Evolutionary conservation across 2,329 filamentous ascomycete genomes (phyloP).

Genomic region (Beauveria sp.): DNA sequence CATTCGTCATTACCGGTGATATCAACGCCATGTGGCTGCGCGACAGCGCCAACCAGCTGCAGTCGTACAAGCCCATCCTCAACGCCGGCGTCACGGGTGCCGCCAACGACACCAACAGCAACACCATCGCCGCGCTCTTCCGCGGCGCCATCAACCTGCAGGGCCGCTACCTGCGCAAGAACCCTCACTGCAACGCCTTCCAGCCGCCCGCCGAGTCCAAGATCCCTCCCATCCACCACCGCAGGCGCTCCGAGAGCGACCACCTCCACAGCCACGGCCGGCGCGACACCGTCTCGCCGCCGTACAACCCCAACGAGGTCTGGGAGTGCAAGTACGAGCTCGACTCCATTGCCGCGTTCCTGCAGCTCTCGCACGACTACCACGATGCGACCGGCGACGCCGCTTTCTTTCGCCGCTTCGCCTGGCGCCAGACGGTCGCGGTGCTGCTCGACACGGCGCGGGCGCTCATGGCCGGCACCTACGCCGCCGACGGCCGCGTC

Average conservation of each 20-base stretch:
- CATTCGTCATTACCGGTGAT: slow-evolving; percentile 77
- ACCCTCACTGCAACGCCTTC: slow-evolving; percentile 90
- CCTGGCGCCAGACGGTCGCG: slow-evolving; percentile 67
- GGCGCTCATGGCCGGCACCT: slow-evolving; percentile 67
- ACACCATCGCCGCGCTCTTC: slow-evolving; percentile 55
- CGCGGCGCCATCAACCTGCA: slow-evolving; percentile 72
- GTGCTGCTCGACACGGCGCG: slow-evolving; percentile 61
- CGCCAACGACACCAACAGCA: slow-evolving; percentile 27
- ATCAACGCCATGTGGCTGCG: slow-evolving; percentile 92
- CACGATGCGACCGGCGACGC: slow-evolving; percentile 63
- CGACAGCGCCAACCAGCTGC: slow-evolving; percentile 76
- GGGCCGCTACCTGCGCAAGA: slow-evolving; percentile 58
- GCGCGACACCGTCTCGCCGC: slow-evolving; percentile 53
- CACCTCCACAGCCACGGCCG: slow-evolving; percentile 2
- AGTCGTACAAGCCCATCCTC: slow-evolving; percentile 62
- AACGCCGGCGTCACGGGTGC: slow-evolving; percentile 41
- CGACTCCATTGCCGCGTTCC: slow-evolving; percentile 80
- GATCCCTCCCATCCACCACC: slow-evolving; percentile 19
- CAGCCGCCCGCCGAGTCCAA: slow-evolving; percentile 72
- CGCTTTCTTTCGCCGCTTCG: slow-evolving; percentile 62
- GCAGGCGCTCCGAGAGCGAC: slow-evolving; percentile 13
- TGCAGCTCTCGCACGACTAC: slow-evolving; percentile 76
- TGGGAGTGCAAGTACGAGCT: slow-evolving; percentile 98
- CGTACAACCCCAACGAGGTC: slow-evolving; percentile 60
- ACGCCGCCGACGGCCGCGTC: slow-evolving; percentile 51